These are phyloP conservation scores for Blastobotrys illinoisensis DNA, from an alignment of 1,139 yeast genomes.

Conservation along the genomic window DNA sequence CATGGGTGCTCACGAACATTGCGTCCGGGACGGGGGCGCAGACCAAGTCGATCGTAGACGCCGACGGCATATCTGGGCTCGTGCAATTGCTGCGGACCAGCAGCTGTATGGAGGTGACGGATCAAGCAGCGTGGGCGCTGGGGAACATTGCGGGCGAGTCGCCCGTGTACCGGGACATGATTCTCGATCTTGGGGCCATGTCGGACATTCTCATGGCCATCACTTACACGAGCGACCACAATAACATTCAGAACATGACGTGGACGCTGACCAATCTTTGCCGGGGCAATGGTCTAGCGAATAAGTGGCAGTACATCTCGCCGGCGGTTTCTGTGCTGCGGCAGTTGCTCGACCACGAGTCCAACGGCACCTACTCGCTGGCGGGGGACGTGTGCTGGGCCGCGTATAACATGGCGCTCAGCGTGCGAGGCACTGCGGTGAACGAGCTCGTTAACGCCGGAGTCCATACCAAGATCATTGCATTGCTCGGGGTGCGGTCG, in stretches of 20 bases:
- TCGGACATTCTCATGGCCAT: not conserved
- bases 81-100: not conserved
- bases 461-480: not conserved
- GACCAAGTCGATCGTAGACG: conserved; percentile 4
- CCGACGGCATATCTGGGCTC: conserved; percentile 3
- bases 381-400: conserved; percentile 9
- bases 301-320: conserved; percentile 1
- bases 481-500: conserved; percentile 3
- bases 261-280: conserved; percentile 10
- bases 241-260: conserved; percentile 5
- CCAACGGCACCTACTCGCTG: not conserved
- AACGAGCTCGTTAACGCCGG: not conserved
- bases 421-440: not conserved
- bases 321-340: conserved; percentile 3
- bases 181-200: conserved; percentile 1
- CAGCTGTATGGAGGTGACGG: not conserved
- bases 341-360: not conserved
- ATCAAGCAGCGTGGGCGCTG: conserved; percentile 10
- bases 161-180: conserved; percentile 6
- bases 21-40: conserved; percentile 7
- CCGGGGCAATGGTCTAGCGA: conserved; percentile 5
- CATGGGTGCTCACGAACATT: conserved; percentile 9
- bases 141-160: conserved; percentile 9
- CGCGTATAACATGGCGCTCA: conserved; percentile 2
- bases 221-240: not conserved